These are phyloP conservation scores for Parafenestella ontariensis DNA, from an alignment of 2,329 filamentous ascomycete genomes.

Conservation along the genomic window DNA sequence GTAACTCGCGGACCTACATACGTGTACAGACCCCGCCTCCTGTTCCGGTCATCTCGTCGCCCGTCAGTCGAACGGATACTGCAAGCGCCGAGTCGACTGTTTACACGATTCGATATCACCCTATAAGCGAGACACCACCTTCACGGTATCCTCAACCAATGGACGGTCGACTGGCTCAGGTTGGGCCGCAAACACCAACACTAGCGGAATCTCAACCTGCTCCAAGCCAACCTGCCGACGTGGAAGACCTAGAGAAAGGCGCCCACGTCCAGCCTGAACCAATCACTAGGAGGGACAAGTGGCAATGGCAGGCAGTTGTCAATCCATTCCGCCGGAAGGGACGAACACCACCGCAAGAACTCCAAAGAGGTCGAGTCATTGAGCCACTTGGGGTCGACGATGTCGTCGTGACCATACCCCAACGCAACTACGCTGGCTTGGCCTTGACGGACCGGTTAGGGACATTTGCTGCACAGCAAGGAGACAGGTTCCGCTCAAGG, in stretches of 20 bases:
- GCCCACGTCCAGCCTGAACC: constrained; percentile 20
- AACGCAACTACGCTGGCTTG: constrained; percentile 54
- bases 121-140: constrained; percentile 55
- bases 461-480: constrained; percentile 58
- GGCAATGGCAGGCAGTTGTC: constrained; percentile 59
- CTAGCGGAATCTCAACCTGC: constrained; percentile 6
- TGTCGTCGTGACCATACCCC: constrained; percentile 44
- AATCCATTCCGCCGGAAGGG: constrained; percentile 67
- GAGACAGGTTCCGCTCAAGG: constrained; percentile 53
- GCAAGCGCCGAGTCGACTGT: constrained; percentile 69
- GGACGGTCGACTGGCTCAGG: constrained; percentile 22
- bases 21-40: constrained; percentile 48
- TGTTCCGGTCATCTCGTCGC: constrained; percentile 58
- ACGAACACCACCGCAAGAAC: constrained; percentile 65
- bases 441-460: constrained; percentile 55
- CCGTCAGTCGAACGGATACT: constrained; percentile 66
- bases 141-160: constrained; percentile 19
- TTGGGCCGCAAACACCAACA: constrained; percentile 7
- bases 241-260: constrained; percentile 43
- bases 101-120: constrained; percentile 68
- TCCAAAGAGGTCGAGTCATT: constrained; percentile 63
- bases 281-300: constrained; percentile 30
- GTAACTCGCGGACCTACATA: constrained; percentile 36
- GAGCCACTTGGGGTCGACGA: constrained; percentile 50
- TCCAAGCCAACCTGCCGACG: constrained; percentile 14